Conservation (phyloP, 2,329 filamentous ascomycete species). For the Hirsutella thompsonii region DNA sequence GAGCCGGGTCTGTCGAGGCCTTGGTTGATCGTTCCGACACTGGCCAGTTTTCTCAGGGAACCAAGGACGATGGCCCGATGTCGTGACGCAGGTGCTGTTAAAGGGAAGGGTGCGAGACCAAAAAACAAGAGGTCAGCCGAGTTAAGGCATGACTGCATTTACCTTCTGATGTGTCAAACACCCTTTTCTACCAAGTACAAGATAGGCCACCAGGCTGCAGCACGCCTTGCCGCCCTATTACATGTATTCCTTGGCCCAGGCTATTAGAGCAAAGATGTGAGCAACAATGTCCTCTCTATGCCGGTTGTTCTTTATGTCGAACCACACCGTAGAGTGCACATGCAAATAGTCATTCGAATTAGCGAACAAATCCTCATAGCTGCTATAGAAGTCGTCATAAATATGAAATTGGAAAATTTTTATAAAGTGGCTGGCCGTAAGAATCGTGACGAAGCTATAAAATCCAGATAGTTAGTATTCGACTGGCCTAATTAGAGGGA, state of each 20-base stretch:
- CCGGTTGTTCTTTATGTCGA: neutral
- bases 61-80: neutral
- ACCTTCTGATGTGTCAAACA: neutral
- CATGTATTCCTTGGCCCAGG: constrained; percentile 1
- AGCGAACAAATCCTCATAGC: neutral
- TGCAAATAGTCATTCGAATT: neutral
- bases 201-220: neutral
- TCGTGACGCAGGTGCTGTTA: neutral
- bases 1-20: neutral
- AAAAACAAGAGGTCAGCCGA: neutral
- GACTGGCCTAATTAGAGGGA: neutral
- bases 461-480: neutral
- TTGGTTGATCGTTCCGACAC: neutral
- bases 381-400: neutral
- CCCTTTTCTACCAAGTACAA: neutral
- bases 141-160: neutral
- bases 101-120: neutral
- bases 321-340: constrained; percentile 1
- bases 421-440: neutral
- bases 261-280: neutral
- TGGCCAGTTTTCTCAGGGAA: neutral
- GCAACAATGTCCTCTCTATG: neutral
- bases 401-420: constrained; percentile 1
- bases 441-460: neutral
- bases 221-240: neutral